phyloP scores from a whole-genome alignment of 345 rosid species.

The Combretum micranthum region DNA sequence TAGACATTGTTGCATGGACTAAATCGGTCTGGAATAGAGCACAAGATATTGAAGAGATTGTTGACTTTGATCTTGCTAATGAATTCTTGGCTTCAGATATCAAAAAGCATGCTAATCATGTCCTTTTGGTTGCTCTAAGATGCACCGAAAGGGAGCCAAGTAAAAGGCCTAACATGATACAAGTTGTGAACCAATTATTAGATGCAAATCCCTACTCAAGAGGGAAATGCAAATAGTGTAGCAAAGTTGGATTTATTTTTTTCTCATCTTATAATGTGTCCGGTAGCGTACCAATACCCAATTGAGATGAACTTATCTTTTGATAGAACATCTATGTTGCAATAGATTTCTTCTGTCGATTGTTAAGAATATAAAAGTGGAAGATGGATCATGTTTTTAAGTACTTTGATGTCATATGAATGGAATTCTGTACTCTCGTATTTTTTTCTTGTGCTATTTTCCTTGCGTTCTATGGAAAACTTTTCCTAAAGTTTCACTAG shows the following conservation, averaged over 20 bases:
- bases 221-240: conserved; percentile 1
- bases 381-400: no score
- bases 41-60: conserved; percentile 29
- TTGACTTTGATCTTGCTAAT: conserved; percentile 32
- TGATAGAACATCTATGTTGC: no score
- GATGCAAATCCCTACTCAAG: conserved; percentile 14
- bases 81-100: conserved; percentile 43
- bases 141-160: conserved; percentile 55
- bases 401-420: no score
- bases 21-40: conserved; percentile 31
- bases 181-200: conserved; percentile 47
- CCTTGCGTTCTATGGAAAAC: no score
- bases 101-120: conserved; percentile 42
- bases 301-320: no score
- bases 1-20: conserved; percentile 45
- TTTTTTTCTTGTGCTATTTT: no score
- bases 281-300: no score
- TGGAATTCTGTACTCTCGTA: no score
- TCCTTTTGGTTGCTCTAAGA: conserved; percentile 42
- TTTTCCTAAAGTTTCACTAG: no score
- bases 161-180: conserved; percentile 62
- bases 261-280: no score
- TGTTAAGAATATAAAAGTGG: no score
- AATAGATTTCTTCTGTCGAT: no score
- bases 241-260: neutral